Evolutionary conservation across 1,139 yeast species (phyloP).

Genomic region (Suhomyces atakaporum): DNA sequence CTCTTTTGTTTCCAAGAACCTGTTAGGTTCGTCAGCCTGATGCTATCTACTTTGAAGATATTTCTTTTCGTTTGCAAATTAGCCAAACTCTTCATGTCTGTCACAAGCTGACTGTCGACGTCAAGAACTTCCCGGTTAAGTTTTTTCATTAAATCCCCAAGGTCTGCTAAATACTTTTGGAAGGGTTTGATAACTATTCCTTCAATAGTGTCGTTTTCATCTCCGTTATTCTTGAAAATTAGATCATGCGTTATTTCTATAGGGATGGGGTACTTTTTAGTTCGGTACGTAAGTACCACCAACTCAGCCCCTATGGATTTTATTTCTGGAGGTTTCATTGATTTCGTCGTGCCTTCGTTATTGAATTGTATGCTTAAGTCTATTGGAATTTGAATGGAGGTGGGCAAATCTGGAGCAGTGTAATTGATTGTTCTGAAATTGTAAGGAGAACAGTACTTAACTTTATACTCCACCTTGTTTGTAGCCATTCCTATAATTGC

Average conservation of each 20-base stretch:
- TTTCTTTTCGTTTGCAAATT: slow-evolving; percentile 20
- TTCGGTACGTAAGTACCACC: slow-evolving; percentile 21
- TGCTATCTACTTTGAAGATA: slow-evolving; percentile 17
- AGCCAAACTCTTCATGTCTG: slow-evolving; percentile 26
- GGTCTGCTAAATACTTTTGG: slow-evolving; percentile 18
- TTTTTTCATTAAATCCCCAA: slow-evolving; percentile 15
- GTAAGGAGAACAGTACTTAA: slow-evolving; percentile 17
- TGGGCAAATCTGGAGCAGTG: slow-evolving; percentile 1
- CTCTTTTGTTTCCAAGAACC: slow-evolving; percentile 1
- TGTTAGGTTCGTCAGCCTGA: slow-evolving; percentile 13
- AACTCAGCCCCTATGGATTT: slow-evolving; percentile 22
- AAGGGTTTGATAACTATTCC: slow-evolving; percentile 21
- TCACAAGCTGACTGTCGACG: slow-evolving; percentile 18
- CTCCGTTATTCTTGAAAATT: slow-evolving; percentile 19
- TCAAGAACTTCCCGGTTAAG: slow-evolving; percentile 19
- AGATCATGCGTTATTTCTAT: slow-evolving; percentile 22
- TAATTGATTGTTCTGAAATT: slow-evolving; percentile 3
- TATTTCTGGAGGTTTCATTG: slow-evolving; percentile 22
- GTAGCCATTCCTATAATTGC: slow-evolving; percentile 23
- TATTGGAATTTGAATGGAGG: slow-evolving; percentile 17
- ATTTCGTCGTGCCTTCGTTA: slow-evolving; percentile 8
- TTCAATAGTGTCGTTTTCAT: slow-evolving; percentile 21
- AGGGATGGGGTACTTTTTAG: slow-evolving; percentile 28
- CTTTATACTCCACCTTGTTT: slow-evolving; percentile 17
- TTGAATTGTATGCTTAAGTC: slow-evolving; percentile 12